Evolutionary conservation across 2,329 filamentous ascomycete genomes (phyloP), one percentile per base, ranked within the genome.

Genomic region (Phoma sp.): DNA sequence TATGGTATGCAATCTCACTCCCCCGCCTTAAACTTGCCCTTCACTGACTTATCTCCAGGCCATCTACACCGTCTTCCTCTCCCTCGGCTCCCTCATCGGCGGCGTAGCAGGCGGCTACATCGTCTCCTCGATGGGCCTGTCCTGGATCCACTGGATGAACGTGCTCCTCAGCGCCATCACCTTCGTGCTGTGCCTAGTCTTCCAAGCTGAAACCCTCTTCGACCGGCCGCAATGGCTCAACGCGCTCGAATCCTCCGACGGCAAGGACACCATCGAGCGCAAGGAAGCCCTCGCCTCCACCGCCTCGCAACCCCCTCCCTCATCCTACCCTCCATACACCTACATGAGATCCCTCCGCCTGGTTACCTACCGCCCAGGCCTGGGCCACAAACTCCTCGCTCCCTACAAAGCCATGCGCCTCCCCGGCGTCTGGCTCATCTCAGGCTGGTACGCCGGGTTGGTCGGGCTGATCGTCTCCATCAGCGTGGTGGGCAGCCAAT

Each of bases 41-140:
- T n/a, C 9, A 24, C 30, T 55, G n/a, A 55, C 29, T n/a, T n/a
- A 2, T 2, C 8, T 6, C 9, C 18, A 73, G 75, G 76, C 76
- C 3, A 66, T 79, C 27, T 77, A 78, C 52, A 78, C 76, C 7
- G 68, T 77, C 24, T 75, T 75, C 50, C 64, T 79, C 3, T 57
- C 70, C 4, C 47, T 65, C 3, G 77, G 77, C 1, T 74, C 75
- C 2, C 64, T 75, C 35, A 55, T 77, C 8, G 75, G 76, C 4
- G 74, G 74, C 2, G 63, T 78, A 3, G 61, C 66, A 9, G 77
- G 77, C 11, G 72, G 76, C 18, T 78, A 79, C 58, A 78, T 80
- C 38, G 72, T 71, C 10, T 68, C 60, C 9, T 30, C 47, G 27
- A 56, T 68, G 30, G 74, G 75, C 7, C 69, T 77, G 6, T 33